Base-by-base conservation (phyloP, 257 asterid species). In the Nicotiana tomentosiformis region DNA sequence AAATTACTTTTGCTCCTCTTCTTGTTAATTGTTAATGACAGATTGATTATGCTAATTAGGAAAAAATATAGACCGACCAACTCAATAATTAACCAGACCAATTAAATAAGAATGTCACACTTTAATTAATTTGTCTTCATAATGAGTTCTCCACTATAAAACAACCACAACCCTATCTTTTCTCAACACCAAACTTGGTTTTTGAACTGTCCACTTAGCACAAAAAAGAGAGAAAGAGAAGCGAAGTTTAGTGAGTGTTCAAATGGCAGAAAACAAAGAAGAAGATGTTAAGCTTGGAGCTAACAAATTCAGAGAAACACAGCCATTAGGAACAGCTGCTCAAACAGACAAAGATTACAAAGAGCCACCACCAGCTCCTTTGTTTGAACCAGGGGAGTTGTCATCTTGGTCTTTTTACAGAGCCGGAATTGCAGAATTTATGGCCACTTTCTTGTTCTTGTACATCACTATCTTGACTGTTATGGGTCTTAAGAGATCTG, bases 341-440 rank as follows among this genome's bases (percentile, higher is more conserved):
- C 97, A 92, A 85, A 80, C 91, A 62, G 91, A 92, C 83, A 92
- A 89, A 85, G 93, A 90, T 58, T 92, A 92, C 89, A 89, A 86
- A 60, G 94, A 92, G 78, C 87, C 93, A 81, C 94, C 94, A 26
- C 91, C 94, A 49, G 91, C 93, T 12, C 94, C 93, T 0, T 68
- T 92, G 39, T 92, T 91, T 78, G 94, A 92, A 86, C 97, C 89
- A 2, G 94, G 91, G 2, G 97, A 92, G 82, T 82, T 92, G 82
- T 80, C 87, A 15, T 91, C 97, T 79, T 92, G 94, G 94, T 92
- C 97, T 3, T 91, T 92, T 61, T 92, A 92, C 90, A 85, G 96
- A 74, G 94, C 96, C 77, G 92, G 96, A 8, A 90, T 92, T 55
- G 94, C 96, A 0, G 96, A 92, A 81, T 92, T 92, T 79, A 82